Evolutionary conservation across 2,329 filamentous ascomycete species (phyloP).

Genomic region (Chrysoporthe austroafricana): DNA sequence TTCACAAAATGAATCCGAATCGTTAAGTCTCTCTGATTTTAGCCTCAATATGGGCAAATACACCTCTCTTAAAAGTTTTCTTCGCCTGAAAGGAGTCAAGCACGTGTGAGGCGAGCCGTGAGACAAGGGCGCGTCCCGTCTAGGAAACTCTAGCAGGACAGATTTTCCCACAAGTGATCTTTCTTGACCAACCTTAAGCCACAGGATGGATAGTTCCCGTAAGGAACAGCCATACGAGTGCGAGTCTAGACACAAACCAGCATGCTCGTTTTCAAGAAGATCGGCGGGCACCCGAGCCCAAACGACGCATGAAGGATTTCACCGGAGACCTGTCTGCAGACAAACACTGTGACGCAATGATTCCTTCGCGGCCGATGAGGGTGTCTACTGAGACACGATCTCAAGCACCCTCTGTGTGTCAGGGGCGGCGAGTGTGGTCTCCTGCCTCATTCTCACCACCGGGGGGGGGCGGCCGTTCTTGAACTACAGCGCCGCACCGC

Average conservation of each 20-base stretch:
- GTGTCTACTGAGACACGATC: background rate
- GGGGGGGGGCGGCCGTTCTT: background rate
- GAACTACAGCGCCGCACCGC: background rate
- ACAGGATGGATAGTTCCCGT: too few relatives aligned
- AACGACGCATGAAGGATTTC: background rate
- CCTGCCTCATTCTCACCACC: background rate
- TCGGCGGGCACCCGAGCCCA: background rate
- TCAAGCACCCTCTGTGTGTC: background rate
- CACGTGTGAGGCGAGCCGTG: too few relatives aligned
- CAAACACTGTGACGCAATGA: background rate
- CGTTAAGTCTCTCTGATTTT: background rate
- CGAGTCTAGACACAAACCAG: background rate
- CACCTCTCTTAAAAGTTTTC: background rate
- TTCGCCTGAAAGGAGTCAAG: too few relatives aligned
- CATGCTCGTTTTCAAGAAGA: background rate
- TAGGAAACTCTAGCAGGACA: too few relatives aligned
- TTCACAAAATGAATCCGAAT: background rate
- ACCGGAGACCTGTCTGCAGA: background rate
- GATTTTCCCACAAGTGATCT: too few relatives aligned
- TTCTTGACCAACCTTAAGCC: too few relatives aligned
- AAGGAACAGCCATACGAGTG: too few relatives aligned
- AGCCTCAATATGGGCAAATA: background rate
- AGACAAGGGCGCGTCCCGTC: too few relatives aligned
- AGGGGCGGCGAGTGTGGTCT: background rate
- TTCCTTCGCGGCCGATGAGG: background rate